Conservation (phyloP, 805 yeast species). For the Schwanniomyces sp. region DNA sequence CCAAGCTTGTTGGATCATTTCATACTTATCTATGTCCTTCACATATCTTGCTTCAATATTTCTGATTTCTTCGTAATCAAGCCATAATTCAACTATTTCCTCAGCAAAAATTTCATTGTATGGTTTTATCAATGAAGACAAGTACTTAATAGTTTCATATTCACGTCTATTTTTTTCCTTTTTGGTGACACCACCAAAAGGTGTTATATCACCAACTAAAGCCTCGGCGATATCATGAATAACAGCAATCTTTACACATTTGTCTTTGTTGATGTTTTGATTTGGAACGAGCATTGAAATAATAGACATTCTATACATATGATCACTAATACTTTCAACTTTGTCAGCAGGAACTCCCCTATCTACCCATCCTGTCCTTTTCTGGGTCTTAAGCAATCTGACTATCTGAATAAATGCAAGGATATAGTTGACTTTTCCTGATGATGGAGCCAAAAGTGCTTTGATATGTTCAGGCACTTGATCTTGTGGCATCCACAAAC, state of each 20-base stretch:
- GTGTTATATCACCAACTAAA: slow-evolving; percentile 93
- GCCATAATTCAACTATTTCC: slow-evolving; percentile 73
- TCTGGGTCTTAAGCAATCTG: slow-evolving; percentile 70
- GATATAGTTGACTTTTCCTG: slow-evolving; percentile 44
- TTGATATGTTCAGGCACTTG: slow-evolving; percentile 28
- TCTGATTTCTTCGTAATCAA: slow-evolving; percentile 84
- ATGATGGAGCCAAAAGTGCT: slow-evolving; percentile 5
- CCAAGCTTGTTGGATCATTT: slow-evolving; percentile 77
- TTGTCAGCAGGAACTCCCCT: slow-evolving; percentile 46
- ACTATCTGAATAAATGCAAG: slow-evolving; percentile 64
- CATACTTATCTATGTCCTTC: slow-evolving; percentile 92
- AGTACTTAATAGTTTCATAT: slow-evolving; percentile 63
- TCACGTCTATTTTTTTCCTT: slow-evolving; percentile 85
- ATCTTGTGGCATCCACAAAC: slow-evolving; percentile 52
- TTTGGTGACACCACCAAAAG: slow-evolving; percentile 64
- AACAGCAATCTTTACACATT: slow-evolving; percentile 81
- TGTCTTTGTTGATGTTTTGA: slow-evolving; percentile 54
- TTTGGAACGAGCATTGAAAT: slow-evolving; percentile 68
- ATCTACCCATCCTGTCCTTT: slow-evolving; percentile 94
- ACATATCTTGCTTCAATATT: slow-evolving; percentile 84
- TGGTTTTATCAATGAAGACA: slow-evolving; percentile 60
- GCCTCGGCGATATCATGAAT: slow-evolving; percentile 95
- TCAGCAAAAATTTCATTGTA: slow-evolving; percentile 62
- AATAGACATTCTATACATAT: slow-evolving; percentile 92
- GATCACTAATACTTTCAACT: slow-evolving; percentile 84